Evolutionary conservation across 257 asterid genomes (phyloP), one percentile per base, ranked within the genome.

Genomic region (Fraxinus anomala): DNA sequence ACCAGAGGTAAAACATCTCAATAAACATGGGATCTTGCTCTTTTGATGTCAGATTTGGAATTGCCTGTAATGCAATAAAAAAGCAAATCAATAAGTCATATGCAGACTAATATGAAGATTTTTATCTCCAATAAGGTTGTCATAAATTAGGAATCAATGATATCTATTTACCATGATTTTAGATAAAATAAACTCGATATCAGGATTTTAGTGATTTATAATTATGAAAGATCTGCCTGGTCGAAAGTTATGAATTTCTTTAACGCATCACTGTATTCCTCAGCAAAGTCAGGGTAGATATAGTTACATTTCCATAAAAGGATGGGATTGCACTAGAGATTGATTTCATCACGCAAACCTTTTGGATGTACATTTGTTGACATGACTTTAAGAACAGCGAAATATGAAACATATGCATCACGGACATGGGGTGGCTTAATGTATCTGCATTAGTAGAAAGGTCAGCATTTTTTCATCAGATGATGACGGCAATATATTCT

Each of bases 1-100:
- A 70, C 99, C 99, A 4, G 94, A 92, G 97, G 99, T 96, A 92
- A 82, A 82, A 30, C 70, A 74, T 74, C 70, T 19, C 21, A 67
- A 77, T 70, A 68, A 61, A 61, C 72, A 61, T 73, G n/a, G 19
- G 17, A 24, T 31, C 67, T 68, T 26, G 26, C 67, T 76, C 5
- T 56, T 61, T 2, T 63, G 69, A 19, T 37, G 77, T 63, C 69
- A 74, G 68, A 65, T 23, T 59, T 68, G 73, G 30, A 47, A 31
- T 71, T 63, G 23, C 67, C 49, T 12, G 61, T 70, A 44, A 73
- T 78, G 26, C 5, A 30, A 28, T 73, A 21, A 72, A 51, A 39
- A 0, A 78, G 24, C 9, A 28, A 31, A 73, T 61, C 30, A n/a
- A 16, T 5, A 72, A 63, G 47, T 56, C 63, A 54, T 37, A 28